Percentiles rank a stretch among this genome's conserved stretches.
Conservation (phyloP, 2,329 filamentous ascomycete genomes). For the Aureobasidium mangrovei region DNA sequence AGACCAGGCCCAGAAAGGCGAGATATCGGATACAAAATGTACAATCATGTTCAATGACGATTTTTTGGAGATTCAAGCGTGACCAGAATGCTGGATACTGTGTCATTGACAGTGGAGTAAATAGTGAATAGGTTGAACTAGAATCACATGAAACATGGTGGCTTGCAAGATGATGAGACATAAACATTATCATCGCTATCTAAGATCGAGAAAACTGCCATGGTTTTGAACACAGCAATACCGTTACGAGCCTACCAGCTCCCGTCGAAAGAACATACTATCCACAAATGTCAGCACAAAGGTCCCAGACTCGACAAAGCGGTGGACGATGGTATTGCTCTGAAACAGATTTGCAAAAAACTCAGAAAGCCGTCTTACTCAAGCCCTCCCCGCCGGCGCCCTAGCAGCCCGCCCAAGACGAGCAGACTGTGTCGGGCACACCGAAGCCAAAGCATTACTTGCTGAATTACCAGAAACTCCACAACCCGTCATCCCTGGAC, state of each 20-base stretch:
- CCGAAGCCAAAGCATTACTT: constrained; percentile 21
- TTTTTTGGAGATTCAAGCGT: not conserved
- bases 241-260: too few species aligned
- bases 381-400: constrained; percentile 30
- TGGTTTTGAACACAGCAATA: too few species aligned
- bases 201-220: too few species aligned
- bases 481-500: constrained; percentile 31
- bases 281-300: too few species aligned
- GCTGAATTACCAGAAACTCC: constrained; percentile 25
- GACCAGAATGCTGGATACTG: too few species aligned
- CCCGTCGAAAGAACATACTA: too few species aligned
- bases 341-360: not conserved
- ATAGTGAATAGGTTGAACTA: too few species aligned
- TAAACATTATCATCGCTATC: too few species aligned
- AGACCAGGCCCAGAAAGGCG: too few species aligned
- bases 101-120: too few species aligned
- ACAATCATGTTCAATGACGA: constrained; percentile 9
- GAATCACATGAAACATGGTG: too few species aligned
- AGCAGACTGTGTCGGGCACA: constrained; percentile 23
- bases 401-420: constrained; percentile 28
- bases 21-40: not conserved
- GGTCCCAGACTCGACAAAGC: not conserved
- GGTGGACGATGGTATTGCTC: not conserved
- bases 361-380: constrained; percentile 33
- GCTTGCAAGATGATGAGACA: too few species aligned